Base-by-base conservation (phyloP, 805 yeast species). In the Kodamaea laetipori region DNA sequence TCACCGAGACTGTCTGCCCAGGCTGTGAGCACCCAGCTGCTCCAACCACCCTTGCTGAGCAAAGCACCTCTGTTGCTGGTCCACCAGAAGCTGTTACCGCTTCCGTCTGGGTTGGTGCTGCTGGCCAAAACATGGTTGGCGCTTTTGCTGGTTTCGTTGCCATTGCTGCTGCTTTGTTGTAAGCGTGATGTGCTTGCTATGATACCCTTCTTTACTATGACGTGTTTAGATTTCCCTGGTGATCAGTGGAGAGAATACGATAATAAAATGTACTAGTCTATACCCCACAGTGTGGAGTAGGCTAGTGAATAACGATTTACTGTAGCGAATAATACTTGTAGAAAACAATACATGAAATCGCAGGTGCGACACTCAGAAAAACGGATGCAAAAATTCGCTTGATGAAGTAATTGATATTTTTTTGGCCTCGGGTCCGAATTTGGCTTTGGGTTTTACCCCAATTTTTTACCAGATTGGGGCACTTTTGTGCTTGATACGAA, bases 21-120 rank as follows among this genome's bases (percentile, higher is more conserved):
- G 66, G 56, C 52, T 66, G 71, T 44, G 64, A 58, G 63, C 66
- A 70, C 50, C 71, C 73, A 47, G 49, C 19, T 13, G 17, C 15
- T 15, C 9, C 23, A 8, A 15, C 39, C 28, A 38, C 41, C 24
- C 35, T 38, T 21, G 35, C 41, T 15, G 34, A 30, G 21, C 21
- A 49, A 34, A 40, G 63, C 27, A 67, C 73, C 30, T 55, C 61
- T 23, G 36, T 67, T 33, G 59, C 65, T 39, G 45, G 66, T 41
- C 19, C 56, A 50, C 39, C 68, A 15, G 53, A 58, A 41, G 64
- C 71, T 26, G 39, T 65, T 23, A 62, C 69, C 21, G 54, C 66
- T 32, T 51, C 67, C 6, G 19, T 12, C n/a, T 36, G 17, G 15
- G 21, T 3, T 8, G 30, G 21, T 23, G 39, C 30, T 15, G 39